A percentile compares a stretch with the other conserved stretches of the same genome.
Conservation (phyloP, 116 monocot genomes). For the Trichopus zeylanicus region DNA sequence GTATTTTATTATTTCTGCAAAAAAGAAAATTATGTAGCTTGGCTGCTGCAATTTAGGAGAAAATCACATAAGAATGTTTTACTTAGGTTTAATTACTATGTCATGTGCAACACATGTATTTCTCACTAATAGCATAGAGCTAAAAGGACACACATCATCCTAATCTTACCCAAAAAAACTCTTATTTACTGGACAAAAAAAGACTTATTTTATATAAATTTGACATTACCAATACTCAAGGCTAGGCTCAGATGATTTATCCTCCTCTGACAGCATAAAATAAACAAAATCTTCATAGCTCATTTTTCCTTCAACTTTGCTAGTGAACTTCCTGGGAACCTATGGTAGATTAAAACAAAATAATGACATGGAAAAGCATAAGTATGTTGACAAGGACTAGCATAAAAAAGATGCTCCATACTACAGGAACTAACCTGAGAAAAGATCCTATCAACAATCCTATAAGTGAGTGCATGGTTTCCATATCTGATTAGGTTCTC, state of each 20-base stretch:
- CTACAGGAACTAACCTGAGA: constrained; percentile 27
- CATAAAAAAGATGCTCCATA: neutral
- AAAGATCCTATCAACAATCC: constrained; percentile 62
- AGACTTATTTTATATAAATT: neutral
- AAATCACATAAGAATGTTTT: too few relatives aligned
- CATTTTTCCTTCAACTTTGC: constrained; percentile 60
- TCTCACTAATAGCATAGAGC: too few relatives aligned
- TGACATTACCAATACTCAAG: constrained; percentile 54
- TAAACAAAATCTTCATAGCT: constrained; percentile 69
- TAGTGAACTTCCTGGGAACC: constrained; percentile 57
- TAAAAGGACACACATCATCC: too few relatives aligned
- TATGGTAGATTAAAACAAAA: constrained; percentile 7
- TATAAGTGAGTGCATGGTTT: constrained; percentile 56
- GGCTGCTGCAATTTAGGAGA: too few relatives aligned
- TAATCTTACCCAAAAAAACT: too few relatives aligned
- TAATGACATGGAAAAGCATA: neutral
- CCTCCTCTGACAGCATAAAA: constrained; percentile 57
- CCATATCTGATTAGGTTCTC: constrained; percentile 65
- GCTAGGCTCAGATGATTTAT: constrained; percentile 65
- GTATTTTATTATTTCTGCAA: too few relatives aligned
- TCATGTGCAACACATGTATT: too few relatives aligned
- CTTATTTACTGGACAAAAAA: too few relatives aligned
- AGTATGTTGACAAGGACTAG: neutral
- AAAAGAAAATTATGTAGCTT: too few relatives aligned
- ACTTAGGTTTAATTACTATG: too few relatives aligned